These are phyloP conservation scores for Rossbeevera mucosa DNA, from an alignment of 768 basidiomycete species.

Conservation along the genomic window DNA sequence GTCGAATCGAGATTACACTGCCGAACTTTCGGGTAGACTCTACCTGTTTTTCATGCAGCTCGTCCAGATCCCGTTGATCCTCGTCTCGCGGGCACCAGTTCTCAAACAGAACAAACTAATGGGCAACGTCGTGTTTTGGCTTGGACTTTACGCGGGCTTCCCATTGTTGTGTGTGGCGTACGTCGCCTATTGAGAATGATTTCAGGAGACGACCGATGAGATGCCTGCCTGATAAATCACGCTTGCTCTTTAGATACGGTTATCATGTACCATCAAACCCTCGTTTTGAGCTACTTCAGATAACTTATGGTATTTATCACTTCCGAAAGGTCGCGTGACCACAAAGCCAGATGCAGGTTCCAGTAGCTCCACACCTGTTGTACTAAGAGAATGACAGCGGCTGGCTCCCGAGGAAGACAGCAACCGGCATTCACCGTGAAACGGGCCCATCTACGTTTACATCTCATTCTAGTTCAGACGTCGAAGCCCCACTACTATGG, in stretches of 20 bases:
- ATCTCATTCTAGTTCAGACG: not conserved
- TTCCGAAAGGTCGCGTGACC: not conserved
- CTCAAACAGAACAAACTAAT: slow-evolving; percentile 79
- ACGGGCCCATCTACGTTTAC: not conserved
- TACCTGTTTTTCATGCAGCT: slow-evolving; percentile 85
- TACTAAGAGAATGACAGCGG: not conserved
- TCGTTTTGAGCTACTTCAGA: not conserved
- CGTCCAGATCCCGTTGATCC: slow-evolving; percentile 88
- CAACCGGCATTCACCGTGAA: not conserved
- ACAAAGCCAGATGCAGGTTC: not conserved
- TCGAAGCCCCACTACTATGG: too few relatives aligned
- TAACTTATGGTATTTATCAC: not conserved
- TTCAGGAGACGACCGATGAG: slow-evolving; percentile 2
- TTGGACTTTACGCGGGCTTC: slow-evolving; percentile 88
- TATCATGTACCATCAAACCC: not conserved
- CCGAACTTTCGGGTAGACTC: slow-evolving; percentile 43
- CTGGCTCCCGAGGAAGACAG: not conserved
- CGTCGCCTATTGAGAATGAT: slow-evolving; percentile 45
- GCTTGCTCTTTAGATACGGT: not conserved
- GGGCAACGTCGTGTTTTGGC: slow-evolving; percentile 89
- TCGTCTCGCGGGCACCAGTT: slow-evolving; percentile 67
- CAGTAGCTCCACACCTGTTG: not conserved
- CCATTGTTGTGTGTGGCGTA: slow-evolving; percentile 86
- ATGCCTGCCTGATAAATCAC: slow-evolving; percentile 1
- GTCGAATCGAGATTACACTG: not conserved